Conservation (phyloP, 2,329 filamentous ascomycete genomes). For the Cercospora canescens region DNA sequence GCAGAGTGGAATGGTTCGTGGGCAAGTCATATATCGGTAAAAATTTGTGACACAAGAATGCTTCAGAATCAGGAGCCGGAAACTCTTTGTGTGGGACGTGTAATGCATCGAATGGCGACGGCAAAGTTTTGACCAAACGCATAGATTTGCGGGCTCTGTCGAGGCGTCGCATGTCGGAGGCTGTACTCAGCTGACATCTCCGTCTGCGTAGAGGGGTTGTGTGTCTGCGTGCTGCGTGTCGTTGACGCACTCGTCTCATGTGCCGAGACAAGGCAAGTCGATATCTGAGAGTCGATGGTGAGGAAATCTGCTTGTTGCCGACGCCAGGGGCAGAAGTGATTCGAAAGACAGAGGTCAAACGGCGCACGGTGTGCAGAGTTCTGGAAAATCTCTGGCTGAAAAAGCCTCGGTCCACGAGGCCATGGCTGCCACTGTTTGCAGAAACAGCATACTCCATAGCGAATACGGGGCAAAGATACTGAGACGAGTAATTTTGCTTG, state of each 20-base stretch:
- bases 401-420: neutral
- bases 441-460: neutral
- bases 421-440: neutral
- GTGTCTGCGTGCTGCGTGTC: neutral
- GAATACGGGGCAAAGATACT: neutral
- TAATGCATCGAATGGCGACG: neutral
- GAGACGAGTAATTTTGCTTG: neutral
- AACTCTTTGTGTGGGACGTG: neutral
- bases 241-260: conserved; percentile 4
- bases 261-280: conserved; percentile 4
- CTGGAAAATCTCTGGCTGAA: neutral
- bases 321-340: neutral
- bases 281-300: neutral
- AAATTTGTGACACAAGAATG: neutral
- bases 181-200: neutral
- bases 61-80: neutral
- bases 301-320: neutral
- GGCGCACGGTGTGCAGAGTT: neutral
- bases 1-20: neutral
- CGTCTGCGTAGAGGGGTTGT: conserved; percentile 4
- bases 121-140: neutral
- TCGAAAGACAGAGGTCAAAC: neutral
- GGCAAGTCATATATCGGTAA: neutral
- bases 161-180: neutral
- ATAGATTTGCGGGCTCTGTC: neutral